phyloP scores from a whole-genome alignment of 2,329 filamentous ascomycete species.

The Alternaria hordeiaustralica region DNA sequence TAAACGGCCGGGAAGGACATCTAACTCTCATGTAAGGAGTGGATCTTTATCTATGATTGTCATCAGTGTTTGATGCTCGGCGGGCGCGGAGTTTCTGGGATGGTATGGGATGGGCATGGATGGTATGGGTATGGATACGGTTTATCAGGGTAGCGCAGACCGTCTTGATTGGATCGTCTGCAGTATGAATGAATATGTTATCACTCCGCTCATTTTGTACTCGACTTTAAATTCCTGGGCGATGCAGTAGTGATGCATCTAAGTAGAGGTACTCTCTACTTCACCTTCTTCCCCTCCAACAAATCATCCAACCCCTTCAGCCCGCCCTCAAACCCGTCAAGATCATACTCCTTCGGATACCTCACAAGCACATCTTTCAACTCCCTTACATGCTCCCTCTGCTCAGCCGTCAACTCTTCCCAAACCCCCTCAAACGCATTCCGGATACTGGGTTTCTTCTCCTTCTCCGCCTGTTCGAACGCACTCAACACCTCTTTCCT shows the following conservation, averaged over 20 bases:
- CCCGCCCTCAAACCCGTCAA: slow-evolving; percentile 77
- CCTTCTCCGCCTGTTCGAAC: slow-evolving; percentile 82
- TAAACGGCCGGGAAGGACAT: slow-evolving; percentile 8
- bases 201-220: slow-evolving; percentile 5
- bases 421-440: slow-evolving; percentile 88
- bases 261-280: background rate
- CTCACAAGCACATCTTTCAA: slow-evolving; percentile 78
- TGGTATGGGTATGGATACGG: background rate
- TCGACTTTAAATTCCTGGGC: background rate
- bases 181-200: slow-evolving; percentile 3
- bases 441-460: slow-evolving; percentile 76
- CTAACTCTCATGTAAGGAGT: slow-evolving; percentile 10
- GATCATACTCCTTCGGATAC: slow-evolving; percentile 93
- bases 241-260: accelerated
- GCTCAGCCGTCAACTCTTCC: slow-evolving; percentile 81
- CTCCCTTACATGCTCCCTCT: slow-evolving; percentile 75
- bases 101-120: background rate
- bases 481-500: slow-evolving; percentile 81
- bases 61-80: background rate
- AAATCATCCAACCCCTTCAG: slow-evolving; percentile 64
- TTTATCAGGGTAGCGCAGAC: background rate
- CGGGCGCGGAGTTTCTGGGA: background rate
- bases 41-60: slow-evolving; percentile 1
- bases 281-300: slow-evolving; percentile 23
- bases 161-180: background rate